A percentile compares a stretch with the other conserved stretches of the same genome.
phyloP scores from a whole-genome alignment of 192 early-diverging fungal species.

The Spizellomyces sp. region DNA sequence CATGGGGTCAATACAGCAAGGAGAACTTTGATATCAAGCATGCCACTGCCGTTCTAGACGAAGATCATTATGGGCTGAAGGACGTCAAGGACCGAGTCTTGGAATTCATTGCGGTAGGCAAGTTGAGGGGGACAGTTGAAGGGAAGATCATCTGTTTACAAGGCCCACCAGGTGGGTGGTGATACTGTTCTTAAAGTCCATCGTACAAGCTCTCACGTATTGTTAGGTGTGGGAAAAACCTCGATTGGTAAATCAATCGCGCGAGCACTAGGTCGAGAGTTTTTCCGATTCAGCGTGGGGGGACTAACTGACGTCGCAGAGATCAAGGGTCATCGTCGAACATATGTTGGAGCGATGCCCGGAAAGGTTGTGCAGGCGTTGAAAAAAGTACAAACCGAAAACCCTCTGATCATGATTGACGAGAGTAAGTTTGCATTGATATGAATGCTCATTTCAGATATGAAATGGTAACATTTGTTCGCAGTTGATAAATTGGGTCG shows the following conservation, averaged over 20 bases:
- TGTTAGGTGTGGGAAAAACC: slow-evolving; percentile 83
- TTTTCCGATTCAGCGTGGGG: slow-evolving; percentile 96
- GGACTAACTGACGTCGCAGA: slow-evolving; percentile 98
- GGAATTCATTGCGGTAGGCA: slow-evolving; percentile 99
- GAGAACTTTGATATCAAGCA: slow-evolving; percentile 94
- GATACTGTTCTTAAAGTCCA: slow-evolving; percentile 1
- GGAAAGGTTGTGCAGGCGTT: slow-evolving; percentile 98
- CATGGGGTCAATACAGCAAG: slow-evolving; percentile 87
- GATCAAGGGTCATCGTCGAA: slow-evolving; percentile 98
- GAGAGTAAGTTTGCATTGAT: slow-evolving; percentile 54
- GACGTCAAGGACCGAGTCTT: slow-evolving; percentile 99
- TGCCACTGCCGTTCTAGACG: slow-evolving; percentile 87
- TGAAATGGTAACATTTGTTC: background rate
- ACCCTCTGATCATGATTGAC: slow-evolving; percentile 96
- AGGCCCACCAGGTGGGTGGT: slow-evolving; percentile 83
- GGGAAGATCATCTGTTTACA: slow-evolving; percentile 98
- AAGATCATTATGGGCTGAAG: slow-evolving; percentile 99
- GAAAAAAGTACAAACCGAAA: slow-evolving; percentile 98
- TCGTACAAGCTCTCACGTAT: slow-evolving; percentile 1
- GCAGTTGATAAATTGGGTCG: slow-evolving; percentile 87
- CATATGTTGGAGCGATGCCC: slow-evolving; percentile 99
- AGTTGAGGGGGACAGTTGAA: slow-evolving; percentile 92
- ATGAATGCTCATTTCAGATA: background rate
- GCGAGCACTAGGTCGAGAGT: slow-evolving; percentile 89
- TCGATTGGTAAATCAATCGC: slow-evolving; percentile 98